Conservation (phyloP, 2,329 filamentous ascomycete genomes). For the Parastagonospora nodorum region DNA sequence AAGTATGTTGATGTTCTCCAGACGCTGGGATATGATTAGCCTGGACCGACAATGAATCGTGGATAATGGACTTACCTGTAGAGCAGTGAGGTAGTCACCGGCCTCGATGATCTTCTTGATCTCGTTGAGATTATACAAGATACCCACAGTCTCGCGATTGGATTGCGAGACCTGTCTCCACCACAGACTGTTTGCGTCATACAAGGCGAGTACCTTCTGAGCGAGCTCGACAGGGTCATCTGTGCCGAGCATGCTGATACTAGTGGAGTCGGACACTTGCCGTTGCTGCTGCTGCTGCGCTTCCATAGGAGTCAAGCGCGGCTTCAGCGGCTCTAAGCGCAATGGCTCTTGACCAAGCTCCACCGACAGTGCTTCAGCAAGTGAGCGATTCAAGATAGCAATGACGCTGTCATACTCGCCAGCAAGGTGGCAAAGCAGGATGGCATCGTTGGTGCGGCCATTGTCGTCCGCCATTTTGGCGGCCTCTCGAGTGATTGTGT, state of each 20-base stretch:
- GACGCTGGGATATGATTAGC: conserved; percentile 55
- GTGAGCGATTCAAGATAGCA: conserved; percentile 81
- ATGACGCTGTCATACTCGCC: conserved; percentile 97
- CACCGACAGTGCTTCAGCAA: conserved; percentile 86
- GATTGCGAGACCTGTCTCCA: conserved; percentile 62
- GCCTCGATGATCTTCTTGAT: conserved; percentile 65
- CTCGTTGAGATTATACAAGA: conserved; percentile 65
- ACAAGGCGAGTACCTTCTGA: conserved; percentile 65
- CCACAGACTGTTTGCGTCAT: conserved; percentile 65
- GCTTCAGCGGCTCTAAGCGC: conserved; percentile 79
- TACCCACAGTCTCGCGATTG: conserved; percentile 63
- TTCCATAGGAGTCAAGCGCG: conserved; percentile 55
- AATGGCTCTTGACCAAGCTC: conserved; percentile 83
- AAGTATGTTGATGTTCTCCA: conserved; percentile 76
- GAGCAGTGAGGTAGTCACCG: conserved; percentile 63
- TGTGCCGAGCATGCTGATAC: conserved; percentile 68
- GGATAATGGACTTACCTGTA: conserved; percentile 62
- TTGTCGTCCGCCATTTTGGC: conserved; percentile 93
- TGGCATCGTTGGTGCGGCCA: conserved; percentile 89
- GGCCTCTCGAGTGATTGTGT: conserved; percentile 89
- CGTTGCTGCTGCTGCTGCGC: conserved; percentile 39
- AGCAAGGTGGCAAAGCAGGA: conserved; percentile 90
- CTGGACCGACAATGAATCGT: neutral
- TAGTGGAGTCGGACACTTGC: conserved; percentile 43
- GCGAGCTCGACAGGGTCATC: conserved; percentile 70